Evolutionary conservation across 495 filamentous ascomycete species (phyloP), one percentile per base, ranked within the genome.

Genomic region (Penicillium paxilli): DNA sequence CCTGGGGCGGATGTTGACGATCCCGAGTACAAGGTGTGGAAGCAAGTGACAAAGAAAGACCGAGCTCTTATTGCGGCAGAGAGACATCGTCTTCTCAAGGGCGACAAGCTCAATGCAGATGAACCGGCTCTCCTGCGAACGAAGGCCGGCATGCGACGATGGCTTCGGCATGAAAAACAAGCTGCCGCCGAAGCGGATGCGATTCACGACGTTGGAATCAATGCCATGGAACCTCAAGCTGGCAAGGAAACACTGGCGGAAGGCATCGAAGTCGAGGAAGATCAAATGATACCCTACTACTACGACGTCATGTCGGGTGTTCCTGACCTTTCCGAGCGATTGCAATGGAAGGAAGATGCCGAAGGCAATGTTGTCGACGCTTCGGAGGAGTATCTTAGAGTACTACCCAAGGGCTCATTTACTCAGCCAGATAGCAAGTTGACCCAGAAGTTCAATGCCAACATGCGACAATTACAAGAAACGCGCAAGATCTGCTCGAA

Each of bases 1-100:
- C 59, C 73, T 10, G 73, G 71, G 3, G 61, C 69, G 14, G 87
- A 88, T 42, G 62, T 84, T 45, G 87, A 96, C 57, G 92, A 97
- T 60, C 83, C 90, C 1, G 92, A 96, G 59, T 96, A 92, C 74
- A 95, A 95, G 65, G 89, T 92, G 35, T 99, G 94, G 94, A 99
- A 98, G 75, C 92, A 96, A 67, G 90, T 96, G 32, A 99, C 94
- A 2, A 97, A 97, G 71, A 96, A 95, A 67, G 92, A 95, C 55
- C 85, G 94, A 41, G 94, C 94, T n/a, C 74, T 88, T 12, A 84
- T 93, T 33, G 91, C 94, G 9, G 83, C 87, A 41, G 79, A 82
- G 55, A 58, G 94, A 21, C 87, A 92, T 69, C 87, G 89, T 42
- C 80, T 98, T 19, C 93, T 99, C 64, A 83, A 85, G 52, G 87